These are phyloP conservation scores for Syncephalastrum sp. DNA, from an alignment of 371 early-diverging fungal genomes.

Conservation along the genomic window DNA sequence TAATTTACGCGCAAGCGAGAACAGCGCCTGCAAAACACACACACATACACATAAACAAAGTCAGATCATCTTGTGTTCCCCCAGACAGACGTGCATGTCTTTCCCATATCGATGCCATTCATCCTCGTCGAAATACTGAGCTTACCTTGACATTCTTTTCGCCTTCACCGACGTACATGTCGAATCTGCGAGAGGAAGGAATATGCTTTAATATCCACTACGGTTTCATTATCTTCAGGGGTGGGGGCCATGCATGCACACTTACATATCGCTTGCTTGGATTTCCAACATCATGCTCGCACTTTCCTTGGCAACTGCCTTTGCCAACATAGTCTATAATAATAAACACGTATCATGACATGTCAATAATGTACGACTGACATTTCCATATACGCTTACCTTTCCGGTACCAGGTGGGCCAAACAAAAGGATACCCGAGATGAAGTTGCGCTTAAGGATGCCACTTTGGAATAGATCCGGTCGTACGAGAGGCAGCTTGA, in stretches of 20 bases:
- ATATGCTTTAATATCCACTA: background rate
- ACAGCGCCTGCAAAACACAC: slow-evolving; percentile 69
- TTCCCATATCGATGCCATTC: too few species aligned
- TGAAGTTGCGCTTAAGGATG: slow-evolving; percentile 72
- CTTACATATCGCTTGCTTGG: slow-evolving; percentile 88
- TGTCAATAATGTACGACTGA: background rate
- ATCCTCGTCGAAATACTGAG: too few species aligned
- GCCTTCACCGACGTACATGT: slow-evolving; percentile 98
- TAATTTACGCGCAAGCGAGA: slow-evolving; percentile 93
- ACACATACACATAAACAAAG: too few species aligned
- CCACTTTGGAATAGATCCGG: slow-evolving; percentile 81
- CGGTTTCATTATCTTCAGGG: too few species aligned
- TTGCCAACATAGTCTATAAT: slow-evolving; percentile 88
- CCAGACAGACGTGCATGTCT: too few species aligned
- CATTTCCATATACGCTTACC: slow-evolving; percentile 10
- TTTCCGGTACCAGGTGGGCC: slow-evolving; percentile 98
- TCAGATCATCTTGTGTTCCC: too few species aligned
- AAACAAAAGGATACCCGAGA: slow-evolving; percentile 88
- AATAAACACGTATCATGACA: slow-evolving; percentile 4
- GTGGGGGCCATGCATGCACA: background rate
- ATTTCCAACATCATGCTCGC: slow-evolving; percentile 93
- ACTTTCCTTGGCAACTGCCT: slow-evolving; percentile 94
- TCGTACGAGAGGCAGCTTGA: slow-evolving; percentile 78
- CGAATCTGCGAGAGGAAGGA: slow-evolving; percentile 42
- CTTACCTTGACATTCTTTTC: slow-evolving; percentile 88